Evolutionary conservation across 2,329 filamentous ascomycete species (phyloP), one percentile per base, ranked within the genome.

Genomic region (Didymella keratinophila): DNA sequence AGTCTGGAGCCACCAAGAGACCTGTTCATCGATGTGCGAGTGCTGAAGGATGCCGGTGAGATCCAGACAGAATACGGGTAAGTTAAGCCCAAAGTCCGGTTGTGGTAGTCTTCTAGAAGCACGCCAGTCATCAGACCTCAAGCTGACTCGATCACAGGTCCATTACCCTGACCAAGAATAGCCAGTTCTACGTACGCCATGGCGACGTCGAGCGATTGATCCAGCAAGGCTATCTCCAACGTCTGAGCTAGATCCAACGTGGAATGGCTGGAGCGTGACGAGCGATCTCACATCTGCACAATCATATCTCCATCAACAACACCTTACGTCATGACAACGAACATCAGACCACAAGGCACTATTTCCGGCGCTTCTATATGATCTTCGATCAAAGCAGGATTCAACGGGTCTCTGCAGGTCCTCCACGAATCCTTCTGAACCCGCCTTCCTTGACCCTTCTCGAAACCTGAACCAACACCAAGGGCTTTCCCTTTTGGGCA

Each of bases 21-120:
- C 78, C 80, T 99, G 52, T 99, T 98, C 76, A 96, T 99, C 70
- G 95, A 99, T 76, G 95, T 99, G 34, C 84, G 95, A 45, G 95
- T 99, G 47, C 80, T 99, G 64, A 97, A 95, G 76, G 95, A 99
- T 80, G 95, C 94, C 1, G 95, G 96, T 4, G 95, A 99, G 81
- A 97, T 99, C 64, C 94, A 99, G 80, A 99, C 95, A 0, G 96
- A 99, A 82, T 99, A 99, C 74, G 95, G 95, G 90, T 96, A 83
- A 78, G 89, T 81, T 46, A 14, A 12, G 8, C 20, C 30, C 9
- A 45, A 10, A 12, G 12, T n/a, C 30, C 9, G 45, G 21, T n/a
- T 11, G 14, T n/a, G n/a, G 12, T 9, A 8, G 16, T 10, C 14
- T 18, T 52, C n/a, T 46, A 18, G n/a, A 21, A 34, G 32, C 41